Percentiles rank a stretch among this genome's conserved stretches.
Evolutionary conservation across 2,329 filamentous ascomycete genomes (phyloP).

Genomic region (Metarhizium rileyi): DNA sequence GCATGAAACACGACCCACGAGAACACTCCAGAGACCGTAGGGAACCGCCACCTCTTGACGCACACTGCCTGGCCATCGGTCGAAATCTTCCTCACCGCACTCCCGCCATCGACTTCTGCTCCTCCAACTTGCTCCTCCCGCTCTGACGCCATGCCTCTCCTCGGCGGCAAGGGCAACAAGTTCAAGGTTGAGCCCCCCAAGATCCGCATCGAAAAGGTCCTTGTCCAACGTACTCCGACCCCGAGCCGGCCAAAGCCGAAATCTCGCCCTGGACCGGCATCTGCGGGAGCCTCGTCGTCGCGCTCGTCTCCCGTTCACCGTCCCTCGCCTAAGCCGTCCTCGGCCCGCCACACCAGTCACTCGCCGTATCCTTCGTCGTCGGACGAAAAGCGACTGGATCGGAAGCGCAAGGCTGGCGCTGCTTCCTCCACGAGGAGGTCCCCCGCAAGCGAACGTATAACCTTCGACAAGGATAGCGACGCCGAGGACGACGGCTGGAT

Average conservation of each 20-base stretch:
- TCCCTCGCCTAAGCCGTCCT: conserved; percentile 30
- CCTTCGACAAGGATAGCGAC: conserved; percentile 42
- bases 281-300: conserved; percentile 14
- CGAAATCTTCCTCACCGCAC: not conserved
- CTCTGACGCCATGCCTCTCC: conserved; percentile 25
- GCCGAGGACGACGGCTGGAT: conserved; percentile 44
- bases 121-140: not conserved
- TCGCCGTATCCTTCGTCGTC: conserved; percentile 32
- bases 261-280: conserved; percentile 17
- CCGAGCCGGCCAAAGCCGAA: conserved; percentile 28
- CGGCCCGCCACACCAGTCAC: conserved; percentile 28
- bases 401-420: conserved; percentile 39
- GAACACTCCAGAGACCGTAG: not conserved
- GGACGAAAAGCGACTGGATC: conserved; percentile 26
- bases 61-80: not conserved
- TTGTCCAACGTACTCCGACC: conserved; percentile 28
- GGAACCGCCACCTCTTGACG: not conserved
- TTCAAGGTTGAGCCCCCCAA: conserved; percentile 41
- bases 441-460: conserved; percentile 37
- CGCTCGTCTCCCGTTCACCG: conserved; percentile 26
- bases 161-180: conserved; percentile 35
- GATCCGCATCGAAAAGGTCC: conserved; percentile 43
- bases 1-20: not conserved
- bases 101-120: not conserved
- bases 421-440: conserved; percentile 23